Evolutionary conservation across 345 rosid genomes (phyloP).

Genomic region (Turnera subulata): DNA sequence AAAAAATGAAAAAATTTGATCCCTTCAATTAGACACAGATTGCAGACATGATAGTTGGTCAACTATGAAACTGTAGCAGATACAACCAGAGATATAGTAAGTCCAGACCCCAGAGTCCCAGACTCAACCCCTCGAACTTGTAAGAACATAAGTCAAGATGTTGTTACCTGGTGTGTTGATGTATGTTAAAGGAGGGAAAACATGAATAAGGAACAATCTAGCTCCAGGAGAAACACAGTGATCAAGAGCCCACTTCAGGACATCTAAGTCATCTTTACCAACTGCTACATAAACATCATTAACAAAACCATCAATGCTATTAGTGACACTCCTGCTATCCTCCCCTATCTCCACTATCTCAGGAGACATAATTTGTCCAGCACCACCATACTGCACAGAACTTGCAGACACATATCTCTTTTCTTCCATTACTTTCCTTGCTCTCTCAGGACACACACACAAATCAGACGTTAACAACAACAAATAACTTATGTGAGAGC

Average conservation of each 20-base stretch:
- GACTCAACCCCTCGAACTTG: too few relatives aligned
- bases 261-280: conserved; percentile 54
- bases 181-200: conserved; percentile 48
- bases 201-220: conserved; percentile 52
- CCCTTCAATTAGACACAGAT: too few relatives aligned
- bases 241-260: conserved; percentile 54
- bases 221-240: conserved; percentile 40
- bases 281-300: conserved; percentile 60
- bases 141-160: background rate
- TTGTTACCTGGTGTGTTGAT: conserved; percentile 50
- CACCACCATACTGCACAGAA: conserved; percentile 15
- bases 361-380: conserved; percentile 34
- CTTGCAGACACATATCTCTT: conserved; percentile 10
- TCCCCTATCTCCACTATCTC: conserved; percentile 68
- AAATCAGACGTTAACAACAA: background rate
- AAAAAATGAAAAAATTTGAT: too few relatives aligned
- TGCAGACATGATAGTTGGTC: too few relatives aligned
- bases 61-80: background rate
- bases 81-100: background rate
- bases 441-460: background rate
- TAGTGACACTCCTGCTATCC: conserved; percentile 28
- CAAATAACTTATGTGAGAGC: background rate
- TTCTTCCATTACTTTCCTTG: conserved; percentile 19
- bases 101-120: too few relatives aligned
- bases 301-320: conserved; percentile 17